Evolutionary conservation across 148 eudicot species (phyloP).

Genomic region (Fallopia convolvulus): DNA sequence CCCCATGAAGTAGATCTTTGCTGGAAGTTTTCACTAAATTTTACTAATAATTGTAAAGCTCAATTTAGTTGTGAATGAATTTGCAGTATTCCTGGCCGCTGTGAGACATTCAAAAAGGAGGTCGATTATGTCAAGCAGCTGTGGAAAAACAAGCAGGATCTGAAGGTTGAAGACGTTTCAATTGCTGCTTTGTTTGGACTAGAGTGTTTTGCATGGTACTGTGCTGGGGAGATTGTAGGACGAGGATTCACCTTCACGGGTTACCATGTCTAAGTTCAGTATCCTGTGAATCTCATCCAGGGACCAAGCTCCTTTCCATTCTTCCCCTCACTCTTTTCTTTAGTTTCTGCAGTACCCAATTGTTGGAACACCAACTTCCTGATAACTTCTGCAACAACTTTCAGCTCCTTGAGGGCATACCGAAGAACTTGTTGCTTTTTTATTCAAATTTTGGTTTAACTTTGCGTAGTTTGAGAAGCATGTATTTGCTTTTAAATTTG

Average conservation of each 20-base stretch:
- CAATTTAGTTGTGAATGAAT: not conserved
- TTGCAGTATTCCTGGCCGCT: slow-evolving; percentile 53
- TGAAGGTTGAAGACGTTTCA: slow-evolving; percentile 45
- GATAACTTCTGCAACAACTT: slow-evolving; percentile 7
- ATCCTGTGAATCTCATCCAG: slow-evolving; percentile 14
- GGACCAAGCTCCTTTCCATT: slow-evolving; percentile 16
- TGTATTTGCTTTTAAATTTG: not conserved
- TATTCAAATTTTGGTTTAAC: not conserved
- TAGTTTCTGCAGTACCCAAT: slow-evolving; percentile 6
- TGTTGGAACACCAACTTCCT: slow-evolving; percentile 11
- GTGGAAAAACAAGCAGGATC: slow-evolving; percentile 45
- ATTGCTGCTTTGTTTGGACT: slow-evolving; percentile 60
- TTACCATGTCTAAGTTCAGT: slow-evolving; percentile 36
- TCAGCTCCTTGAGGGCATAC: slow-evolving; percentile 7
- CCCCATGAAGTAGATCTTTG: not conserved
- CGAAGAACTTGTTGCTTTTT: slow-evolving; percentile 1
- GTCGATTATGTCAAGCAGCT: slow-evolving; percentile 45
- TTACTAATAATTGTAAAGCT: not conserved
- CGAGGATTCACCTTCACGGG: slow-evolving; percentile 60
- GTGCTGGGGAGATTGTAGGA: slow-evolving; percentile 62
- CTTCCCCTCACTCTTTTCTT: slow-evolving; percentile 6
- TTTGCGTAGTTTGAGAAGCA: slow-evolving; percentile 2
- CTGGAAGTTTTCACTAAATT: not conserved
- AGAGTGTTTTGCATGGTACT: slow-evolving; percentile 65
- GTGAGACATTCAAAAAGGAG: slow-evolving; percentile 54